Base-by-base conservation (phyloP, 768 basidiomycete genomes). In the Macrolepiota albuminosa region DNA sequence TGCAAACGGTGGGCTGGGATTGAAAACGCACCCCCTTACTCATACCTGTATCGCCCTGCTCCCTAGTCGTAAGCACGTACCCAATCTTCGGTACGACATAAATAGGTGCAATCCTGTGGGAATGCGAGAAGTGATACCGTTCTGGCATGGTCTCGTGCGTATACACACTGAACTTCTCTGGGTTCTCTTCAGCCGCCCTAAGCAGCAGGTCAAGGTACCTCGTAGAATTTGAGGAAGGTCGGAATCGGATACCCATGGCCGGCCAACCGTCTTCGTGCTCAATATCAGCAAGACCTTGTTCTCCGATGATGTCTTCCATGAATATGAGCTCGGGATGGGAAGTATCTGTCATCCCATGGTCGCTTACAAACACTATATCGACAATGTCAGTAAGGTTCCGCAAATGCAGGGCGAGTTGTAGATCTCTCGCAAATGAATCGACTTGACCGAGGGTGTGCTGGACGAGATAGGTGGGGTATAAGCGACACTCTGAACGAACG, bases 271-370 rank as follows among this genome's bases (percentile, higher is more conserved):
- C 94, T 63, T 85, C 80, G 66, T 93, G 90, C 57, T 84, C 81
- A 47, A 93, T 86, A 16, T 72, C 73, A 6, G 73, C 67, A 53
- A 84, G 78, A 3, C 86, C 89, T 3, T 85, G 83, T 40, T 79
- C 72, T 2, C 88, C 90, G 39, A 93, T 75, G 58, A 93, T 83
- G 64, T 92, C 88, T 69, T 97, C 93, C 56, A 97, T 78, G 71
- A 88, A 91, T 37, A 95, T 73, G 51, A 83, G 79, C 52, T 88
- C 83, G 0, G 86, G 85, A 62, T 89, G 81, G 61, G 84, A 85
- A n/a, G 93, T 96, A 69, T 92, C 90, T 1, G 85, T 88, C 91
- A 93, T 95, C n/a, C 92, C 93, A 66, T 93, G 89, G 69, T 93
- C 91, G 62, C 88, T 89, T 63, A 97, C 93, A 65, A 95, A 94